Evolutionary conservation across 345 rosid genomes (phyloP).

Genomic region (Brassica incana): DNA sequence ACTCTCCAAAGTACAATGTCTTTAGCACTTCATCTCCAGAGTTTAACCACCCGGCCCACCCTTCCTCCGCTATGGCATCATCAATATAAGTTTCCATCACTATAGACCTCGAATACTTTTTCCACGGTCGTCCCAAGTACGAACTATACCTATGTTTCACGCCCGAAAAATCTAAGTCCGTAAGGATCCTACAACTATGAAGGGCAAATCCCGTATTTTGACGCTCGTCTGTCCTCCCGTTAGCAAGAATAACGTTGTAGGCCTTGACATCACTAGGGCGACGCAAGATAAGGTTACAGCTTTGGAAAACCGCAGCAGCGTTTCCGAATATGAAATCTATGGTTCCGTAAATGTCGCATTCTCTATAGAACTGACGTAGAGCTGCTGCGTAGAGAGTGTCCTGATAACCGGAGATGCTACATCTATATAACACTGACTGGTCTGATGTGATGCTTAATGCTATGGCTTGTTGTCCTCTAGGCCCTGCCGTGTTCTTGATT

Average conservation of each 20-base stretch:
- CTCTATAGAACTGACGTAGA: constrained; percentile 78
- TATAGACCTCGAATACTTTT: constrained; percentile 60
- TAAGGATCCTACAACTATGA: constrained; percentile 53
- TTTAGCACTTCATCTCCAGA: constrained; percentile 57
- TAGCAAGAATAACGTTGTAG: constrained; percentile 58
- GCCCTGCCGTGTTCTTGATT: constrained; percentile 80
- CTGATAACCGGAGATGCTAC: constrained; percentile 78
- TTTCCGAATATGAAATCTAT: constrained; percentile 84
- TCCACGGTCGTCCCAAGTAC: constrained; percentile 87
- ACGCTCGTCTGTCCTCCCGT: constrained; percentile 61
- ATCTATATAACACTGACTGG: constrained; percentile 62
- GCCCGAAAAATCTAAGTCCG: constrained; percentile 39
- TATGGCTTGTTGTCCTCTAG: constrained; percentile 63
- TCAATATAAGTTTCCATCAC: constrained; percentile 71
- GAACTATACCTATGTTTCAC: constrained; percentile 41
- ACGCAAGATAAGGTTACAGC: constrained; percentile 53
- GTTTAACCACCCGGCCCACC: constrained; percentile 77
- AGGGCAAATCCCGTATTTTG: constrained; percentile 77
- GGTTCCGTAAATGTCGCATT: constrained; percentile 74
- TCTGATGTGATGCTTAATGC: constrained; percentile 66
- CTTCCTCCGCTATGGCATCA: constrained; percentile 46
- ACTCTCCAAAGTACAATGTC: constrained; percentile 82
- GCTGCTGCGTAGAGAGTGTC: constrained; percentile 74
- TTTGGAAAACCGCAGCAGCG: constrained; percentile 82
- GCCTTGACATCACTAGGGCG: constrained; percentile 30